Evolutionary conservation across 2,329 filamentous ascomycete genomes (phyloP).

Genomic region (Podosphaera aphanis): DNA sequence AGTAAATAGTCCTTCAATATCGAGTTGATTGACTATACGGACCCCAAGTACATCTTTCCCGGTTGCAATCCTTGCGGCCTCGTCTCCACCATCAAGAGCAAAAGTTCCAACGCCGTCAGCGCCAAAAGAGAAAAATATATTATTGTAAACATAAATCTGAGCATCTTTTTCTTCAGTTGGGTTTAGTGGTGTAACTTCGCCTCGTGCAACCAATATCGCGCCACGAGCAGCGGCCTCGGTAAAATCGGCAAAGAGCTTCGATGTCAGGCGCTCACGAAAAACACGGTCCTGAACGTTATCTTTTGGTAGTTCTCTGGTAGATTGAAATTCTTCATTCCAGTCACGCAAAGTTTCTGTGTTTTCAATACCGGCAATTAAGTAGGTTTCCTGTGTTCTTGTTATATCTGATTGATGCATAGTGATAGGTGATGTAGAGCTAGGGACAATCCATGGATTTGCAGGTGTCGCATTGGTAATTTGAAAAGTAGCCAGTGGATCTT

Average conservation of each 20-base stretch:
- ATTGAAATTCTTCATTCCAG: conserved; percentile 99
- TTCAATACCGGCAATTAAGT: conserved; percentile 70
- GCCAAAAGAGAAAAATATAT: conserved; percentile 97
- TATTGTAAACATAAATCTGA: conserved; percentile 98
- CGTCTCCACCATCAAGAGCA: conserved; percentile 84
- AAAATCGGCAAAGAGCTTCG: conserved; percentile 94
- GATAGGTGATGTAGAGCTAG: conserved; percentile 37
- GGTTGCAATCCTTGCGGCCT: conserved; percentile 84
- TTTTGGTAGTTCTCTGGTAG: conserved; percentile 78
- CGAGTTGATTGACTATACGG: conserved; percentile 84
- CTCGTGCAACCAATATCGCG: conserved; percentile 73
- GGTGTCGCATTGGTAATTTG: conserved; percentile 90
- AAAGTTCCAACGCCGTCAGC: conserved; percentile 96
- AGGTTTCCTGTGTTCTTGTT: conserved; percentile 79
- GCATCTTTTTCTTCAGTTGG: conserved; percentile 81
- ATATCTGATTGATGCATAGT: conserved; percentile 60
- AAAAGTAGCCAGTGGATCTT: conserved; percentile 77
- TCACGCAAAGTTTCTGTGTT: conserved; percentile 86
- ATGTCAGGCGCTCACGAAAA: conserved; percentile 79
- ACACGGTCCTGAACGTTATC: conserved; percentile 88
- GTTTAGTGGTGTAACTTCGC: conserved; percentile 82
- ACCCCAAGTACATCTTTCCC: conserved; percentile 93
- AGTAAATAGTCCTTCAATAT: conserved; percentile 83
- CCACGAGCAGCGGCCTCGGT: conserved; percentile 85
- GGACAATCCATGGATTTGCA: conserved; percentile 75